phyloP scores from a whole-genome alignment of 2,329 filamentous ascomycete species.

The Neofusicoccum parvum region DNA sequence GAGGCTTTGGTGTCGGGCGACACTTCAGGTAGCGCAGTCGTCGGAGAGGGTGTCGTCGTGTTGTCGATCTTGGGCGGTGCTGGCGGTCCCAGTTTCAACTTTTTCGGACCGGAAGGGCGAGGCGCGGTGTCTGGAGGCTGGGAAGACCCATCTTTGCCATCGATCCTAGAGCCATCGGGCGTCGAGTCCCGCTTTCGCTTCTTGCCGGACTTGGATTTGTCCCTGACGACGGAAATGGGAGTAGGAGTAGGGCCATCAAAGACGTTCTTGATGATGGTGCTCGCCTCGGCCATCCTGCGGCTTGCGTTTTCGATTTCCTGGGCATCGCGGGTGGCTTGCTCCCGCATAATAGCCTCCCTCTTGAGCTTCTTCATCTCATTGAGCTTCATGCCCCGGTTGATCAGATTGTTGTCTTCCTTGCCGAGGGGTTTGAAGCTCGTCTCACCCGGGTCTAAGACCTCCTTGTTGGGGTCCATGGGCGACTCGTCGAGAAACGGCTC shows the following conservation, averaged over 20 bases:
- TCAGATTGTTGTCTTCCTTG: slow-evolving; percentile 64
- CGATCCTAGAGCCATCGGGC: slow-evolving; percentile 31
- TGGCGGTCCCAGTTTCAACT: slow-evolving; percentile 26
- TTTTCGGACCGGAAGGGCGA: slow-evolving; percentile 35
- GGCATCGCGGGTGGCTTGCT: slow-evolving; percentile 50
- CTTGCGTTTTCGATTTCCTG: slow-evolving; percentile 40
- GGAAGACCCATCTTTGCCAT: not conserved
- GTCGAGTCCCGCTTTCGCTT: slow-evolving; percentile 61
- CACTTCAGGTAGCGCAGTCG: not conserved
- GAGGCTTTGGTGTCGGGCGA: slow-evolving; percentile 27
- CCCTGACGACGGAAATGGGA: slow-evolving; percentile 10
- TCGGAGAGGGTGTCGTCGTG: slow-evolving; percentile 24
- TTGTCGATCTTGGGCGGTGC: slow-evolving; percentile 21
- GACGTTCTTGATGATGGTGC: slow-evolving; percentile 21
- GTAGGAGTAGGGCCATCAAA: slow-evolving; percentile 16
- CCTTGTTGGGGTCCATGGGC: slow-evolving; percentile 27
- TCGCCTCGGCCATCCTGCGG: slow-evolving; percentile 33
- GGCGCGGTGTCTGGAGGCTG: slow-evolving; percentile 28
- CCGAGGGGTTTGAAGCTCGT: slow-evolving; percentile 59
- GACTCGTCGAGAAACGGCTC: slow-evolving; percentile 63
- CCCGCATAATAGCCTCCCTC: slow-evolving; percentile 59
- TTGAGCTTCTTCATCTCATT: slow-evolving; percentile 78
- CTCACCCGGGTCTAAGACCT: slow-evolving; percentile 60
- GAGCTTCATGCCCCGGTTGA: slow-evolving; percentile 75
- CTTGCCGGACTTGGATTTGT: slow-evolving; percentile 31